Conservation (phyloP, 192 early-diverging fungal species). For the Dispira simplex region DNA sequence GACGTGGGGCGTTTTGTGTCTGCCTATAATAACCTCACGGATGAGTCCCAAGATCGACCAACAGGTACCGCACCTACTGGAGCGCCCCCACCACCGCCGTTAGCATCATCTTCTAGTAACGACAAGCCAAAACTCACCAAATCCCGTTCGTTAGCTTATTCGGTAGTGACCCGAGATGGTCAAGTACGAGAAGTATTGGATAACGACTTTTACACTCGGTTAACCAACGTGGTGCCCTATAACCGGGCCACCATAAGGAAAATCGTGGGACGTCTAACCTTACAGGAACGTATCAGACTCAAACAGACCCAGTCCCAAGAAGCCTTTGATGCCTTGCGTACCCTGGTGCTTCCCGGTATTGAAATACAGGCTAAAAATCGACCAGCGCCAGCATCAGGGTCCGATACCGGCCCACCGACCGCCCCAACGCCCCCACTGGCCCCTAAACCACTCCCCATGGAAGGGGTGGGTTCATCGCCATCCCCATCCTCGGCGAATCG, state of each 20-base stretch:
- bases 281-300: slow-evolving; percentile 4
- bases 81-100: not conserved
- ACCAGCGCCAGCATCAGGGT: no score
- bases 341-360: not conserved
- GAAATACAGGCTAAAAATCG: no score
- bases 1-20: slow-evolving; percentile 3
- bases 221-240: not conserved
- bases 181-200: not conserved
- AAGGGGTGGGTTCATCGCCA: no score
- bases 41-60: not conserved
- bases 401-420: no score
- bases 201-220: not conserved
- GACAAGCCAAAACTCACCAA: no score
- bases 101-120: no score
- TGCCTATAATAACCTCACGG: not conserved
- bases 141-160: not conserved
- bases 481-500: no score
- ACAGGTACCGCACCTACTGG: not conserved
- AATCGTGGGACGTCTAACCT: not conserved
- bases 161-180: not conserved
- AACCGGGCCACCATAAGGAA: slow-evolving; percentile 1
- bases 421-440: no score
- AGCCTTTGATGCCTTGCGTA: not conserved
- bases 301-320: not conserved
- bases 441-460: no score